phyloP scores from a whole-genome alignment of 371 early-diverging fungal genomes.

The Rhizopus sp. region DNA sequence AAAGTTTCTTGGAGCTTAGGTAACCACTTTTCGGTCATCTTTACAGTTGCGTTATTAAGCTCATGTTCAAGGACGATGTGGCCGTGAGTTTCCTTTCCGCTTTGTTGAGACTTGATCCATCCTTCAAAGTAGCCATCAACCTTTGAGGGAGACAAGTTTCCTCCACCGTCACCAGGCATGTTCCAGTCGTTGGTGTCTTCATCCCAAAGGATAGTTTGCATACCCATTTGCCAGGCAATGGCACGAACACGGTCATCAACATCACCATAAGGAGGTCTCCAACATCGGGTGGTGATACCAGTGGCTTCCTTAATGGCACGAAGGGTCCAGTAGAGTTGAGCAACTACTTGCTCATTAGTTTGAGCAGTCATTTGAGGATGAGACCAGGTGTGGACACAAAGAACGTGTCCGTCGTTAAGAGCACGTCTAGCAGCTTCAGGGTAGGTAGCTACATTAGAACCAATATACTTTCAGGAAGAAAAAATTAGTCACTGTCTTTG shows the following conservation, averaged over 20 bases:
- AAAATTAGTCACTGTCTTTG: not conserved
- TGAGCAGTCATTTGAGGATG: constrained; percentile 60
- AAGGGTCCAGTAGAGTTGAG: constrained; percentile 58
- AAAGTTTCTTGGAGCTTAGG: constrained; percentile 42
- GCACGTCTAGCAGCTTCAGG: constrained; percentile 52
- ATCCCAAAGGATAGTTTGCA: constrained; percentile 49
- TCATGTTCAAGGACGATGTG: constrained; percentile 54
- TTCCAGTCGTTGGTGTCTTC: constrained; percentile 51
- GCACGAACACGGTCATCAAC: constrained; percentile 60
- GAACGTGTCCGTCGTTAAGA: constrained; percentile 45
- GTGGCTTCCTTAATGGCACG: constrained; percentile 56
- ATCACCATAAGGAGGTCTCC: constrained; percentile 60
- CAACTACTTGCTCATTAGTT: constrained; percentile 55
- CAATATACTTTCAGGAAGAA: constrained; percentile 34
- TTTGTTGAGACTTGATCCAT: constrained; percentile 39
- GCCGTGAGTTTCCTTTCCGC: constrained; percentile 38
- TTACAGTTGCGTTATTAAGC: constrained; percentile 48
- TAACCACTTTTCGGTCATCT: constrained; percentile 49
- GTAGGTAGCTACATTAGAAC: constrained; percentile 47
- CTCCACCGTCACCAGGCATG: constrained; percentile 49
- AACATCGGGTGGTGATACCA: constrained; percentile 55
- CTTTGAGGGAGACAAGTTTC: constrained; percentile 30
- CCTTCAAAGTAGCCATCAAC: constrained; percentile 45
- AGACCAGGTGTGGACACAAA: constrained; percentile 62
- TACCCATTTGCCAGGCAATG: constrained; percentile 55